Conservation (phyloP, 345 rosid species). For the Citrus sp. region DNA sequence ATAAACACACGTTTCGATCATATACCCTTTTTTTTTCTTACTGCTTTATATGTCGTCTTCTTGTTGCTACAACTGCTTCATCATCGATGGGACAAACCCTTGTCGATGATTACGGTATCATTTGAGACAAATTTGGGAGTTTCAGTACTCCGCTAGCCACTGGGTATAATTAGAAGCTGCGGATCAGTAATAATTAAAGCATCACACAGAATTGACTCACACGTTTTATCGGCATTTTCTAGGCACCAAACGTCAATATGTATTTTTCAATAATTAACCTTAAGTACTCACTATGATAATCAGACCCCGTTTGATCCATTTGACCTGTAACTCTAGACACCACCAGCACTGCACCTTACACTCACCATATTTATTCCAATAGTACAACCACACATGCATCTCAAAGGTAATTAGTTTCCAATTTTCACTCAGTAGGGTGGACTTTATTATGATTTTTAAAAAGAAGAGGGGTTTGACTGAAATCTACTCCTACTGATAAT, state of each 20-base stretch:
- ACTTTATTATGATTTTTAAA: no score
- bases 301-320: no score
- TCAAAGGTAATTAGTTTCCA: no score
- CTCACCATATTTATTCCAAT: no score
- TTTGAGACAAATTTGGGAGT: slow-evolving; percentile 12
- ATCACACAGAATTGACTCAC: not conserved
- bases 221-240: slow-evolving; percentile 1
- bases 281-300: no score
- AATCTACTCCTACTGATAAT: no score
- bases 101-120: slow-evolving; percentile 19
- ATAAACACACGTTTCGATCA: not conserved
- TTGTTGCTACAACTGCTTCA: not conserved
- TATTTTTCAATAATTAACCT: no score
- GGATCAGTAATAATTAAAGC: not conserved
- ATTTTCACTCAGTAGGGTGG: no score
- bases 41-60: not conserved
- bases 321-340: no score
- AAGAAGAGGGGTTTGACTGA: no score
- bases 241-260: not conserved
- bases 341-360: no score
- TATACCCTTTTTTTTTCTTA: not conserved
- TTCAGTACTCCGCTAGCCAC: not conserved
- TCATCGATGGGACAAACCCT: slow-evolving; percentile 2
- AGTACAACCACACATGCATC: no score
- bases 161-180: not conserved